A percentile compares a stretch with the other conserved stretches of the same genome.
Conservation (phyloP, 1,139 yeast genomes). For the Suhomyces choctaworum region DNA sequence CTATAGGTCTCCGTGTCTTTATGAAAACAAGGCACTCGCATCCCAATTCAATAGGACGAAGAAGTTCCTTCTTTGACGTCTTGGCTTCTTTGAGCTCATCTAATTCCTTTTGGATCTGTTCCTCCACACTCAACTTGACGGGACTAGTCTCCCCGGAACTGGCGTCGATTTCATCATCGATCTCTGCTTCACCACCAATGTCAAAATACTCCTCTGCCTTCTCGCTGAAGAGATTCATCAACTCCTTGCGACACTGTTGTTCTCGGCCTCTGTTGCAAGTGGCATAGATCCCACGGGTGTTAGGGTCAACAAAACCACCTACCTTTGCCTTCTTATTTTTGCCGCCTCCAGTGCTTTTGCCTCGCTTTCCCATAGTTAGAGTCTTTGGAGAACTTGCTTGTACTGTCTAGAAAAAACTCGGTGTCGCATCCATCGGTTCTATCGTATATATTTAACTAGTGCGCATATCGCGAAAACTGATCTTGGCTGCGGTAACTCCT, state of each 20-base stretch:
- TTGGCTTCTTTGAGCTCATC: constrained; percentile 51
- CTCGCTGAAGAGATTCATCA: constrained; percentile 57
- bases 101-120: constrained; percentile 69
- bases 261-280: constrained; percentile 83
- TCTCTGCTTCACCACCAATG: constrained; percentile 30
- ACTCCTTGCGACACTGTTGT: constrained; percentile 69
- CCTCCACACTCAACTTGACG: constrained; percentile 51
- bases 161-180: constrained; percentile 32
- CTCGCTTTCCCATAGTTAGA: constrained; percentile 43
- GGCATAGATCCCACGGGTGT: constrained; percentile 80
- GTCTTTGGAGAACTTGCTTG: too few species aligned
- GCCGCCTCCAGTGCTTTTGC: constrained; percentile 20
- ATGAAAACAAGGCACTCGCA: constrained; percentile 87
- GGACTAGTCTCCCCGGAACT: constrained; percentile 27
- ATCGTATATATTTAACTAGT: too few species aligned
- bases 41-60: constrained; percentile 67
- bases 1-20: constrained; percentile 74
- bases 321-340: constrained; percentile 44
- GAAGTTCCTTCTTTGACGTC: constrained; percentile 44
- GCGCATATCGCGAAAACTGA: too few species aligned
- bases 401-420: too few species aligned
- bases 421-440: too few species aligned
- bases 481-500: too few species aligned
- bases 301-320: constrained; percentile 66
- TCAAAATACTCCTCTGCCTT: constrained; percentile 57